Percentiles rank a stretch among this genome's conserved stretches.
Conservation (phyloP, 768 basidiomycete genomes). For the Amanita jacksonii region DNA sequence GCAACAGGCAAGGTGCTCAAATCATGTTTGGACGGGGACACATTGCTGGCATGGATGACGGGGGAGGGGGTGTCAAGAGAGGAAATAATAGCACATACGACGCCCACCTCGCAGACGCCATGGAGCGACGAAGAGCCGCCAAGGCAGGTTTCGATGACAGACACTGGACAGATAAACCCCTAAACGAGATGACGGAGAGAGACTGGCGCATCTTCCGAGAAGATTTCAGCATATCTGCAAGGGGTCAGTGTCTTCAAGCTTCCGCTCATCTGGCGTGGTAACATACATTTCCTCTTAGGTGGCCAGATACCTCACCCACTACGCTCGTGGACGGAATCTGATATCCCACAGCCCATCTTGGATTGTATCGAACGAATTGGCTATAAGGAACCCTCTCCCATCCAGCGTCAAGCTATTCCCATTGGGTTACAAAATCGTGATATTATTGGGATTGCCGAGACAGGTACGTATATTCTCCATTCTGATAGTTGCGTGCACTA, state of each 20-base stretch:
- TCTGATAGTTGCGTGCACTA: not conserved
- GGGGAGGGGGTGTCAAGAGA: slow-evolving; percentile 33
- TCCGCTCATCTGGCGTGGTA: not conserved
- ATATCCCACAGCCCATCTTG: slow-evolving; percentile 69
- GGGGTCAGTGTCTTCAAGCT: slow-evolving; percentile 44
- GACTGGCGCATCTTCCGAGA: slow-evolving; percentile 99
- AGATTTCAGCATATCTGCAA: slow-evolving; percentile 91
- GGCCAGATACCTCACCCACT: slow-evolving; percentile 91
- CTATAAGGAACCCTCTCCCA: slow-evolving; percentile 94
- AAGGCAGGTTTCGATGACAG: slow-evolving; percentile 84
- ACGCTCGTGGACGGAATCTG: slow-evolving; percentile 85
- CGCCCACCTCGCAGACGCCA: slow-evolving; percentile 61
- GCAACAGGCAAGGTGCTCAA: slow-evolving; percentile 71
- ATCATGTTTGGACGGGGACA: slow-evolving; percentile 85
- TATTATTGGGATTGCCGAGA: slow-evolving; percentile 97
- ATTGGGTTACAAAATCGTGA: slow-evolving; percentile 95
- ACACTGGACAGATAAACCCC: slow-evolving; percentile 94
- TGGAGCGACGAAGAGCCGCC: slow-evolving; percentile 75
- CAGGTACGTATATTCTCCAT: slow-evolving; percentile 45
- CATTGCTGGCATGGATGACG: slow-evolving; percentile 82
- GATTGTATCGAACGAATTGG: slow-evolving; percentile 86
- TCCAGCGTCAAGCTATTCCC: slow-evolving; percentile 98
- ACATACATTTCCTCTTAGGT: slow-evolving; percentile 37
- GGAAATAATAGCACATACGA: slow-evolving; percentile 25
- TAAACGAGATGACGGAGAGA: slow-evolving; percentile 90